Evolutionary conservation across 1,284 basidiomycete genomes (phyloP).

Genomic region (Rhodotorula sp.): DNA sequence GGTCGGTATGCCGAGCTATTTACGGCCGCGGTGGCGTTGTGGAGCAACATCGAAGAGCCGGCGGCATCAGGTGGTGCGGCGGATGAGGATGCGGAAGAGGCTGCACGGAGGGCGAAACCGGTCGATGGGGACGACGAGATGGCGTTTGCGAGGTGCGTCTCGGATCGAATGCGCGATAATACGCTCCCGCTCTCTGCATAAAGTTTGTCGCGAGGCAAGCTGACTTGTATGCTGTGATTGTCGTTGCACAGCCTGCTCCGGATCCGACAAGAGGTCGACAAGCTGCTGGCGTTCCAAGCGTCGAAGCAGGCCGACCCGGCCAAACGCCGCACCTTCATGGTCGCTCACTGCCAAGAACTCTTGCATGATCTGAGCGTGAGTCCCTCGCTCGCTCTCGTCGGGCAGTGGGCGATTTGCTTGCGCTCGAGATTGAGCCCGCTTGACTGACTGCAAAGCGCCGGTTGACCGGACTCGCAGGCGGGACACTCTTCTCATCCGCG

Average conservation of each 20-base stretch:
- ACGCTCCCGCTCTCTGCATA: neutral
- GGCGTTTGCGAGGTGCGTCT: conserved; percentile 81
- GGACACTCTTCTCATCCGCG: conserved; percentile 55
- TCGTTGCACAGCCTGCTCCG: conserved; percentile 64
- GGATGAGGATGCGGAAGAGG: neutral
- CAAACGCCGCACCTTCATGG: conserved; percentile 66
- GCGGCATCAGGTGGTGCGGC: neutral
- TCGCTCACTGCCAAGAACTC: conserved; percentile 69
- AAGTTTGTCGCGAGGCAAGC: neutral
- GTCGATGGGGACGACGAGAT: conserved; percentile 67
- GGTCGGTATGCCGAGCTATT: conserved; percentile 72
- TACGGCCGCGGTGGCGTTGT: conserved; percentile 64
- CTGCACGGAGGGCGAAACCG: neutral
- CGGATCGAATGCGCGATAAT: too few species aligned
- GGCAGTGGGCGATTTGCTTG: too few species aligned
- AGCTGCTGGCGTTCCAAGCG: conserved; percentile 70
- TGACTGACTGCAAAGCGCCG: neutral
- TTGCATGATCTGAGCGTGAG: conserved; percentile 74
- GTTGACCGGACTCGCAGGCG: conserved; percentile 12
- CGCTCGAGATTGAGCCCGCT: too few species aligned
- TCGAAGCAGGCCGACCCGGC: conserved; percentile 63
- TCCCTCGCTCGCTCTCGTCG: neutral
- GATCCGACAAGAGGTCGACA: conserved; percentile 77
- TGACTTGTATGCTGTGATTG: too few species aligned
- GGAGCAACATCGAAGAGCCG: neutral